phyloP scores from a whole-genome alignment of 495 filamentous ascomycete species.

The Podospora australis region DNA sequence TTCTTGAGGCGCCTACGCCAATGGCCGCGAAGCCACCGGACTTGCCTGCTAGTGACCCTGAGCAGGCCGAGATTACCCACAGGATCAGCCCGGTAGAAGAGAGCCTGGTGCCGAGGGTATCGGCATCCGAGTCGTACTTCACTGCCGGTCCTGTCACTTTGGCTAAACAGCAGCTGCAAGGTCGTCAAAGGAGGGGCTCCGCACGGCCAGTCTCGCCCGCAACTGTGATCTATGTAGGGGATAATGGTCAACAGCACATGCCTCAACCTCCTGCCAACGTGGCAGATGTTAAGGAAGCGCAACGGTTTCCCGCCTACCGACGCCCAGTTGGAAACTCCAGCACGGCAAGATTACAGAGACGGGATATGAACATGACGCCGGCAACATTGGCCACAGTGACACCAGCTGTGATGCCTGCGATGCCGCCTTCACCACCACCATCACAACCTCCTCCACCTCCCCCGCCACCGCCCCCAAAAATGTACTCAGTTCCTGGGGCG shows the following conservation, averaged over 20 bases:
- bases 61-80: no score
- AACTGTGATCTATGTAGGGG: background rate
- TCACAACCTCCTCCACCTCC: background rate
- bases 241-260: background rate
- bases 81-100: background rate
- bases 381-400: background rate
- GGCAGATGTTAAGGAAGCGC: background rate
- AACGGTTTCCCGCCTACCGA: background rate
- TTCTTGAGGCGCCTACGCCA: slow-evolving; percentile 1
- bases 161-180: background rate
- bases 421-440: background rate
- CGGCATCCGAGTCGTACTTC: background rate
- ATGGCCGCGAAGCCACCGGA: background rate
- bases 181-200: background rate
- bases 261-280: background rate
- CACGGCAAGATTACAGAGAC: background rate
- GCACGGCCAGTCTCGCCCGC: background rate
- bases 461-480: background rate
- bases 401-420: background rate
- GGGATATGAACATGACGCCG: background rate
- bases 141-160: background rate
- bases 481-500: background rate
- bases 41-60: background rate
- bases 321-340: background rate
- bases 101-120: slow-evolving; percentile 1